These are phyloP conservation scores for Penicillium freii DNA, from an alignment of 2,329 filamentous ascomycete genomes.

Conservation along the genomic window DNA sequence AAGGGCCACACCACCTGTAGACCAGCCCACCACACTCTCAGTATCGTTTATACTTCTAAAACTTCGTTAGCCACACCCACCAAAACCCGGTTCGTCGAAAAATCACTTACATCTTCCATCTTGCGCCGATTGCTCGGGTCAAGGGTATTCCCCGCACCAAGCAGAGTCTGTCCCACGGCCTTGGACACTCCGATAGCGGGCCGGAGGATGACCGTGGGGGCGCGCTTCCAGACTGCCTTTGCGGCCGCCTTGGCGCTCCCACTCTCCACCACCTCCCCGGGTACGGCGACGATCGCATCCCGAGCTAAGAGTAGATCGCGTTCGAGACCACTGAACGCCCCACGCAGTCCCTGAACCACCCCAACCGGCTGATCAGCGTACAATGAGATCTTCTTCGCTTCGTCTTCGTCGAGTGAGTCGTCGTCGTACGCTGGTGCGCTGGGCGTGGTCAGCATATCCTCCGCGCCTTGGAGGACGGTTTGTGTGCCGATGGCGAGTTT, in stretches of 20 bases:
- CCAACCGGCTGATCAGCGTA: slow-evolving; percentile 94
- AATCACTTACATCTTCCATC: slow-evolving; percentile 79
- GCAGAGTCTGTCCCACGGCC: slow-evolving; percentile 80
- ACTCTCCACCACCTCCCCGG: slow-evolving; percentile 85
- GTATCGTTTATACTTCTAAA: slow-evolving; percentile 47
- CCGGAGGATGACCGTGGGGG: slow-evolving; percentile 88
- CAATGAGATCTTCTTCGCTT: slow-evolving; percentile 76
- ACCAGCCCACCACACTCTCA: slow-evolving; percentile 13
- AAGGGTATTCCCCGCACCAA: slow-evolving; percentile 88
- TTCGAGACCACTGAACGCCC: slow-evolving; percentile 77
- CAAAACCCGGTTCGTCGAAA: background rate
- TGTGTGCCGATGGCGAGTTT: slow-evolving; percentile 95
- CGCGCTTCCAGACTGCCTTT: slow-evolving; percentile 71
- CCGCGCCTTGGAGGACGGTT: slow-evolving; percentile 84
- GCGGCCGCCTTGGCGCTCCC: slow-evolving; percentile 77
- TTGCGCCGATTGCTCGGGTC: slow-evolving; percentile 78
- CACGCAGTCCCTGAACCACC: slow-evolving; percentile 79
- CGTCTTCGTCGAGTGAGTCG: slow-evolving; percentile 57
- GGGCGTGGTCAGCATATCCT: slow-evolving; percentile 63
- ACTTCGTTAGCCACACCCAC: slow-evolving; percentile 5
- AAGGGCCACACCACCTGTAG: background rate
- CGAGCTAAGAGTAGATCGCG: slow-evolving; percentile 82
- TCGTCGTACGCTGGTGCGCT: slow-evolving; percentile 56
- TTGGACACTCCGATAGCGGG: slow-evolving; percentile 89
- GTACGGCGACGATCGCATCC: slow-evolving; percentile 92